Base-by-base conservation (phyloP, 148 eudicot species). In the Chenopodium album region DNA sequence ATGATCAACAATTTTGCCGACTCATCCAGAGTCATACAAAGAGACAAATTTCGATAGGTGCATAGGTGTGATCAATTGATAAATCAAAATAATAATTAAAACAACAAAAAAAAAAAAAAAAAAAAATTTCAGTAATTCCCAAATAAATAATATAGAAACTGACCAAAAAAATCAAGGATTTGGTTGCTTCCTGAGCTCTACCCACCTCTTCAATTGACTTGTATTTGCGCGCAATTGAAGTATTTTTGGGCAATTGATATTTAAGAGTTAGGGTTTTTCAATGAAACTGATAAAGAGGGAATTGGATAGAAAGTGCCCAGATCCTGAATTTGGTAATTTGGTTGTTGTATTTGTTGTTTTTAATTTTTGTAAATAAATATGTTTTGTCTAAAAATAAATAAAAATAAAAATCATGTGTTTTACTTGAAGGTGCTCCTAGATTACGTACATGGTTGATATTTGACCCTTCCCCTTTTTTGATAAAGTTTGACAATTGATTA, bases 1-100 rank as follows among this genome's bases (percentile, higher is more conserved):
- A 59, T 26, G 34, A 73, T 59, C 63, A 71, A 56, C 73, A 56
- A 79, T 50, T 56, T 75, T 70, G 50, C 69, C 65, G 66, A 78
- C 74, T 84, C 62, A 47, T 32, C 66, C 23, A 83, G n/a, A 69
- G 37, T 82, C 81, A 78, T 65, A 71, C 34, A 78, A 52, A 76
- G 63, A 29, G 78, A 72, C 72, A 65, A 71, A 82, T 48, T n/a
- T 4, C 41, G 29, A n/a, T 63, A 77, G 52, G 60, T 65, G 75
- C 62, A 75, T 79, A 73, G 37, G 85, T 72, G 74, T 73, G 31
- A 78, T 74, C n/a, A 29, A 47, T 22, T 71, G 54, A 50, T 71
- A 79, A 71, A 79, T 56, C 82, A 71, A 71, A 71, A 54, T 59
- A 70, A 62, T 17, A 2, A 56, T 14, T 14, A 14, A 17, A 23